These are phyloP conservation scores for Mercurialis annua DNA, from an alignment of 345 rosid species.

Conservation along the genomic window DNA sequence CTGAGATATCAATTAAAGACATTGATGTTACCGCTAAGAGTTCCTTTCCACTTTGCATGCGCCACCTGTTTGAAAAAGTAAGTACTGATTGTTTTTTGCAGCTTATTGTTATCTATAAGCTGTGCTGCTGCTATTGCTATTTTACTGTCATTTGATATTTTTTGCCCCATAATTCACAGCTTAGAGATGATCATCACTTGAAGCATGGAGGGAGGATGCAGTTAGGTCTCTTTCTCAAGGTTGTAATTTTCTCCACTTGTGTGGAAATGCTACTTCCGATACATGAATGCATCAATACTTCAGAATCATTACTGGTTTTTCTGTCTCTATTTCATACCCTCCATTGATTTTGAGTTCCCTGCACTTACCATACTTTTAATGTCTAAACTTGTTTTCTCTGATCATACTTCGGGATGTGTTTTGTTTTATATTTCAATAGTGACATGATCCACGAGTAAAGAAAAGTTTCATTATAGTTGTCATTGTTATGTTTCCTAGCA, in stretches of 20 bases:
- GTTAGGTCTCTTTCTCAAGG: constrained; percentile 90
- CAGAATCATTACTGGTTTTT: not conserved
- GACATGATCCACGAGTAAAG: not conserved
- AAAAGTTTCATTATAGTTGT: not conserved
- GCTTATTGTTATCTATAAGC: not conserved
- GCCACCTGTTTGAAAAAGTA: constrained; percentile 85
- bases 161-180: constrained; percentile 36
- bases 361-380: not conserved
- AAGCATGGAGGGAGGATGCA: constrained; percentile 99
- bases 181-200: constrained; percentile 90
- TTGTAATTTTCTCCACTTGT: constrained; percentile 27
- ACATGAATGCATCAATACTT: not conserved
- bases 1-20: constrained; percentile 75
- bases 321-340: not conserved
- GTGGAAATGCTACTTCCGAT: not conserved
- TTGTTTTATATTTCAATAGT: not conserved
- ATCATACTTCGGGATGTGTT: not conserved
- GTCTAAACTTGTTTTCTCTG: not conserved
- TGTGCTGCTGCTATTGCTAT: not conserved
- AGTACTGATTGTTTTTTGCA: not conserved
- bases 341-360: not conserved
- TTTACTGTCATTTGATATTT: constrained; percentile 2
- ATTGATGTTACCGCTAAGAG: constrained; percentile 66
- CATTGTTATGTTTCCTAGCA: not conserved
- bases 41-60: constrained; percentile 93